Evolutionary conservation across 208 protist species (phyloP), one percentile per base, ranked within the genome.

Genomic region (Zelonia costaricensis): DNA sequence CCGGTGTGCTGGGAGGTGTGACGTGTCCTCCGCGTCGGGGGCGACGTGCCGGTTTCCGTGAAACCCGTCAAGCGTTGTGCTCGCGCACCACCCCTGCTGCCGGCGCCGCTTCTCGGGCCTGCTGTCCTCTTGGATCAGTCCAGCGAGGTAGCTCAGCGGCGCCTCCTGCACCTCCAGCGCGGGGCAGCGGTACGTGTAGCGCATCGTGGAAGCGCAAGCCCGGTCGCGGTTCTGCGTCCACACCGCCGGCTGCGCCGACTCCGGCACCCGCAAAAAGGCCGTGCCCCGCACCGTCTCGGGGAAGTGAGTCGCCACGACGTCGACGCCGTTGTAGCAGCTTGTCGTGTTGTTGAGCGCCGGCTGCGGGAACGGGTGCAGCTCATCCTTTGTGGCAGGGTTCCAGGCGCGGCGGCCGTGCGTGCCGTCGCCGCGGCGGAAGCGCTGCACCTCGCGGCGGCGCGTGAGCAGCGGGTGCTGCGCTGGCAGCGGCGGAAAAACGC

Each of bases 331-430:
- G 75, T 84, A 89, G 22, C 66, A 58, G 10, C 73, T 44, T 23
- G 62, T 80, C 9, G 80, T 78, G 81, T 88, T 62, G 46, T 68
- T 80, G 9, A 82, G 59, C 0, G 85, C 74, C 0, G 64, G 77
- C 69, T 91, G 49, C 6, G 88, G 88, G 48, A 95, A 95, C n/a
- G 77, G 80, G 59, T 92, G 85, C 16, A 54, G 73, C 69, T 91
- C 83, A 38, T 92, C 85, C 28, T 61, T 49, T 8, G 69, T 75
- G 1, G 88, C 88, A 4, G 70, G 52, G 56, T 95, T 88, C 81
- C 84, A 95, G 0, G 74, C 76, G 12, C 77, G 81, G 12, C 65
- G 62, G 36, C 74, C 56, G 18, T 62, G 42, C 15, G 57, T 46
- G 28, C 48, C 71, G 13, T 69, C 60, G 10, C 66, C 60, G 1